phyloP scores from a whole-genome alignment of 2,329 filamentous ascomycete genomes.

The Aspergillus fijiensis region DNA sequence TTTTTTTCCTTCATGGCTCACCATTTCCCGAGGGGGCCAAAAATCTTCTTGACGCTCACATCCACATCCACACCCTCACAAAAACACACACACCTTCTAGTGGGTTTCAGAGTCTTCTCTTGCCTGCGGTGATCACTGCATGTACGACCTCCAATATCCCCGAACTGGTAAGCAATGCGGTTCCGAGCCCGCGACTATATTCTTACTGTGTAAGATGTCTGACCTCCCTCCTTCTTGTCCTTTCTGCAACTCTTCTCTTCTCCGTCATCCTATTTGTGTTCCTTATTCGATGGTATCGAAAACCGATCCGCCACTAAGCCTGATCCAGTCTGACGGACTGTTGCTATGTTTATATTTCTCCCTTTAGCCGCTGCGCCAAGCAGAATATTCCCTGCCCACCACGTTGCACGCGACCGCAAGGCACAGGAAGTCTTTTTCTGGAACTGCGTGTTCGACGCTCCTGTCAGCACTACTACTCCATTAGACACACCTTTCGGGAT shows the following conservation, averaged over 20 bases:
- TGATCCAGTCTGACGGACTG: neutral
- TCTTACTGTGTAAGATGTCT: neutral
- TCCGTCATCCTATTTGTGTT: neutral
- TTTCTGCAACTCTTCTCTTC: neutral
- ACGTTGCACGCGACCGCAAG: constrained; percentile 7
- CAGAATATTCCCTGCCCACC: constrained; percentile 2
- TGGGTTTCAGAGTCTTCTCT: neutral
- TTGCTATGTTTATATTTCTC: neutral
- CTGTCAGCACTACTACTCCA: constrained; percentile 1
- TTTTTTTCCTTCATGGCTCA: neutral
- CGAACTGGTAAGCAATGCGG: neutral
- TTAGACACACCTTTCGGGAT: too few species aligned
- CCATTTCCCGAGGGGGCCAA: neutral
- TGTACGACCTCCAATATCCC: neutral
- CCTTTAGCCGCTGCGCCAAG: constrained; percentile 1
- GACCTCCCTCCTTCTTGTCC: neutral
- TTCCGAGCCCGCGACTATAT: neutral
- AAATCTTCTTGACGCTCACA: neutral
- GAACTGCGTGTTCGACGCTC: neutral
- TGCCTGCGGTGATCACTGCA: neutral
- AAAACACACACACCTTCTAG: neutral
- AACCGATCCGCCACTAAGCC: neutral
- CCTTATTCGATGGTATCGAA: neutral
- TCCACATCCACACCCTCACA: too few species aligned
- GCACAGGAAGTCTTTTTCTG: neutral